Evolutionary conservation across 2,329 filamentous ascomycete genomes (phyloP).

Genomic region (Phoma sp.): DNA sequence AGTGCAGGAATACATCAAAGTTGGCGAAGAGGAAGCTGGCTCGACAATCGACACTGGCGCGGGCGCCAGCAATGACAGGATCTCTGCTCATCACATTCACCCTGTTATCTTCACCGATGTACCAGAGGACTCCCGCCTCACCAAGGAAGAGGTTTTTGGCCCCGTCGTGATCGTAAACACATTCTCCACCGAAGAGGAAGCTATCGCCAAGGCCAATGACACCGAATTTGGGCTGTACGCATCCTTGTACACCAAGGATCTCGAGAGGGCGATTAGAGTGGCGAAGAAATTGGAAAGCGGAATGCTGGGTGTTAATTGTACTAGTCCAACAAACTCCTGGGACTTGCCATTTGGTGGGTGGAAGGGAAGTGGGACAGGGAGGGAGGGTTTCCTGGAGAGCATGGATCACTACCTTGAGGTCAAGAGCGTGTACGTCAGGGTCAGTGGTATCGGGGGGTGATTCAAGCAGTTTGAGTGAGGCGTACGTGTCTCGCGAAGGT

Average conservation of each 20-base stretch:
- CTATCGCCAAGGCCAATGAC: conserved; percentile 46
- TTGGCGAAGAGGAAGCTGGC: conserved; percentile 54
- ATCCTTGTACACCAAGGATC: conserved; percentile 45
- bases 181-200: conserved; percentile 48
- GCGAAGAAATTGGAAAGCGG: conserved; percentile 48
- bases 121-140: conserved; percentile 49
- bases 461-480: not conserved
- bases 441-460: conserved; percentile 21
- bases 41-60: conserved; percentile 46
- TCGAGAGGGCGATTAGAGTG: conserved; percentile 42
- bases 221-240: conserved; percentile 51
- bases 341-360: conserved; percentile 38
- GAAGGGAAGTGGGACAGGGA: conserved; percentile 37
- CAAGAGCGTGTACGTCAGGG: conserved; percentile 35
- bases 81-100: conserved; percentile 54
- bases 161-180: conserved; percentile 49
- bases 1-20: conserved; percentile 34
- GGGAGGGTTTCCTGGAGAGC: conserved; percentile 37
- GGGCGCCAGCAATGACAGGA: conserved; percentile 26
- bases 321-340: conserved; percentile 34
- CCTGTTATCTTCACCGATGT: conserved; percentile 58
- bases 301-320: conserved; percentile 49
- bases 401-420: conserved; percentile 39
- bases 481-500: no score
- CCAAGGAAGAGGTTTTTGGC: conserved; percentile 50